These are phyloP conservation scores for Hyparrhenia diplandra DNA, from an alignment of 176 grass and related monocot genomes.

Conservation along the genomic window DNA sequence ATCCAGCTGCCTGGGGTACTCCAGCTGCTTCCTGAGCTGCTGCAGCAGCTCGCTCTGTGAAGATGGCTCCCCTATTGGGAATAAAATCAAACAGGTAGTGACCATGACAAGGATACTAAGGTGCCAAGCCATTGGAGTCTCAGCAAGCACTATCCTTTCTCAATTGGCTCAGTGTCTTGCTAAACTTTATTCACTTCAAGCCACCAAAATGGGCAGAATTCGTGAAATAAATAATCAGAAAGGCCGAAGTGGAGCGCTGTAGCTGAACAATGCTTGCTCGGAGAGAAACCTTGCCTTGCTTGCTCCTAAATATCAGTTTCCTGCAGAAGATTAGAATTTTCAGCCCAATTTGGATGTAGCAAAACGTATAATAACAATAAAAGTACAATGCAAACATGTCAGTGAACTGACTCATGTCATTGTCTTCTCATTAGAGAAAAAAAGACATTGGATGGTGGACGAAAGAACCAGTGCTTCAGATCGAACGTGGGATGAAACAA, in stretches of 20 bases:
- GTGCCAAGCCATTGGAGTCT: conserved; percentile 53
- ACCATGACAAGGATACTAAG: conserved; percentile 24
- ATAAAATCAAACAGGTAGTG: conserved; percentile 57
- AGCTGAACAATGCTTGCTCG: background rate
- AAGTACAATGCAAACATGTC: background rate
- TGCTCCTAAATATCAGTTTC: background rate
- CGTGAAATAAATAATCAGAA: no score
- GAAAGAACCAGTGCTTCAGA: background rate
- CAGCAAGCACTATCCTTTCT: background rate
- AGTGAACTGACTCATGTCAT: background rate
- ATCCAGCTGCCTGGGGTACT: conserved; percentile 74
- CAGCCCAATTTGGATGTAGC: background rate
- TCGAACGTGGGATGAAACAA: background rate
- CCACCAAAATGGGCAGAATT: background rate
- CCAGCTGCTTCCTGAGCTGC: conserved; percentile 80
- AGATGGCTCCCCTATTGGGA: conserved; percentile 45
- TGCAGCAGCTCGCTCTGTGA: conserved; percentile 66
- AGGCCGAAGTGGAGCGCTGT: no score
- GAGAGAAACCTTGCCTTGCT: background rate
- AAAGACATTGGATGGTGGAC: background rate
- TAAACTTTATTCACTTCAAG: background rate
- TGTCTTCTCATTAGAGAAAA: background rate
- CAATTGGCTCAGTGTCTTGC: background rate
- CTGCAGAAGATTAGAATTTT: conserved; percentile 8
- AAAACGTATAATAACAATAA: background rate